phyloP scores from a whole-genome alignment of 805 yeast genomes.

The Yamadazyma sp. region DNA sequence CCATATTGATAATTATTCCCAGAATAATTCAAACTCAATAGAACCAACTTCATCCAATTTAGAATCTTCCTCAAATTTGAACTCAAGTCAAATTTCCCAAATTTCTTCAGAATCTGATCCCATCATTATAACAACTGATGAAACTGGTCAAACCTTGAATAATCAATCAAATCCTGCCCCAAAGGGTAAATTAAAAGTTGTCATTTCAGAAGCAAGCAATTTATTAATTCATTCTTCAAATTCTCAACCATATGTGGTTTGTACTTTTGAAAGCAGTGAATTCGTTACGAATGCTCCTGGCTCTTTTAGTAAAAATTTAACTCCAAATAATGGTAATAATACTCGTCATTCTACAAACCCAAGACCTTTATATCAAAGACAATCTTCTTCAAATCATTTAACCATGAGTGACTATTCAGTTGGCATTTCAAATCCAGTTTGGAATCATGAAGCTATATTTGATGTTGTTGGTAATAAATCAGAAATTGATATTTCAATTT shows the following conservation, averaged over 20 bases:
- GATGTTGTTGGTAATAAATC: slow-evolving; percentile 86
- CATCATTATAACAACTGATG: slow-evolving; percentile 39
- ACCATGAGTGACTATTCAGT: slow-evolving; percentile 19
- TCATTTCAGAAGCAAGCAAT: slow-evolving; percentile 75
- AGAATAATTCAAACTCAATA: not conserved
- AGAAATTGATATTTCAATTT: slow-evolving; percentile 85
- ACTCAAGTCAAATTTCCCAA: too few relatives aligned
- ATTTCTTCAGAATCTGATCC: slow-evolving; percentile 13
- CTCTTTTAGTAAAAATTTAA: slow-evolving; percentile 27
- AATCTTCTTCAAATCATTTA: slow-evolving; percentile 35
- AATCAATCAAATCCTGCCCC: slow-evolving; percentile 41
- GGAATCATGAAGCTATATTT: slow-evolving; percentile 92
- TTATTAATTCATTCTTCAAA: slow-evolving; percentile 51
- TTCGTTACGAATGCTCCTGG: slow-evolving; percentile 81
- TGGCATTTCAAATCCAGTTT: slow-evolving; percentile 58
- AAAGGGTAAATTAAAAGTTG: slow-evolving; percentile 79
- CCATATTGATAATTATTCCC: not conserved
- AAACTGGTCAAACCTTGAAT: slow-evolving; percentile 32
- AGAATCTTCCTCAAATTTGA: not conserved
- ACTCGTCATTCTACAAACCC: slow-evolving; percentile 8
- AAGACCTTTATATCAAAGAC: slow-evolving; percentile 38
- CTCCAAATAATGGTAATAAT: slow-evolving; percentile 3
- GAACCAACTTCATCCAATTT: not conserved
- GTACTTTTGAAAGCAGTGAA: slow-evolving; percentile 89
- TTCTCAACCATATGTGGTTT: slow-evolving; percentile 84